These are phyloP conservation scores for Blastosporella zonata DNA, from an alignment of 1,284 basidiomycete species.

Conservation along the genomic window DNA sequence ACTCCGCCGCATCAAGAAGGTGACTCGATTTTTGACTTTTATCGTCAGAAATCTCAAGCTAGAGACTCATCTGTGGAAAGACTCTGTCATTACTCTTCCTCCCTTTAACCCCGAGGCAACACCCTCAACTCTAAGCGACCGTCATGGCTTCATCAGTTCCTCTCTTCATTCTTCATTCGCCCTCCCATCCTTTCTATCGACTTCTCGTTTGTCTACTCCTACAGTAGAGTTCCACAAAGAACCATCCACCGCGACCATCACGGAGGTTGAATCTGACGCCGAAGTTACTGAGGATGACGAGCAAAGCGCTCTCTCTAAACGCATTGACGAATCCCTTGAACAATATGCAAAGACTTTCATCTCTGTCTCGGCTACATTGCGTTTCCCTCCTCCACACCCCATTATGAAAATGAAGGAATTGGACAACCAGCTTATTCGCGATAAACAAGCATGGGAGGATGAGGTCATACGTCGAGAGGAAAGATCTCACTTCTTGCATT, in stretches of 20 bases:
- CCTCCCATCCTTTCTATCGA: slow-evolving; percentile 31
- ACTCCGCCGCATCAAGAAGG: slow-evolving; percentile 85
- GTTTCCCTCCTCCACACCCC: slow-evolving; percentile 87
- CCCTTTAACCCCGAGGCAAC: slow-evolving; percentile 63
- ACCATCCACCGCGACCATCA: slow-evolving; percentile 19
- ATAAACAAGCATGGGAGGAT: slow-evolving; percentile 79
- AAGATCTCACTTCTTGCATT: slow-evolving; percentile 42
- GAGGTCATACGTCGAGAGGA: slow-evolving; percentile 81
- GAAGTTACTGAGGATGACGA: slow-evolving; percentile 70
- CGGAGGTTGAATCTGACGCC: slow-evolving; percentile 31
- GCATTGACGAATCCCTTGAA: slow-evolving; percentile 75
- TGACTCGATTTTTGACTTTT: slow-evolving; percentile 89
- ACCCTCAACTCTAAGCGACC: slow-evolving; percentile 39
- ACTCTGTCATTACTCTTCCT: slow-evolving; percentile 84
- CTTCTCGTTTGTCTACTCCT: slow-evolving; percentile 31
- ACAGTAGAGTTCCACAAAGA: slow-evolving; percentile 15
- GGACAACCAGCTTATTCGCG: slow-evolving; percentile 67
- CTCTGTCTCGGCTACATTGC: slow-evolving; percentile 86
- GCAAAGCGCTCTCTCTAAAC: slow-evolving; percentile 60
- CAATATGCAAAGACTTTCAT: slow-evolving; percentile 85
- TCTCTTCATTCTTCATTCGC: slow-evolving; percentile 23
- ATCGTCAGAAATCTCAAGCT: slow-evolving; percentile 91
- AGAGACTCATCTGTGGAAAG: slow-evolving; percentile 94
- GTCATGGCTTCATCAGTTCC: slow-evolving; percentile 24
- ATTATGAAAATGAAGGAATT: slow-evolving; percentile 85